These are phyloP conservation scores for Calamus simplicifolius DNA, from an alignment of 176 grass and related monocot genomes.

Conservation along the genomic window DNA sequence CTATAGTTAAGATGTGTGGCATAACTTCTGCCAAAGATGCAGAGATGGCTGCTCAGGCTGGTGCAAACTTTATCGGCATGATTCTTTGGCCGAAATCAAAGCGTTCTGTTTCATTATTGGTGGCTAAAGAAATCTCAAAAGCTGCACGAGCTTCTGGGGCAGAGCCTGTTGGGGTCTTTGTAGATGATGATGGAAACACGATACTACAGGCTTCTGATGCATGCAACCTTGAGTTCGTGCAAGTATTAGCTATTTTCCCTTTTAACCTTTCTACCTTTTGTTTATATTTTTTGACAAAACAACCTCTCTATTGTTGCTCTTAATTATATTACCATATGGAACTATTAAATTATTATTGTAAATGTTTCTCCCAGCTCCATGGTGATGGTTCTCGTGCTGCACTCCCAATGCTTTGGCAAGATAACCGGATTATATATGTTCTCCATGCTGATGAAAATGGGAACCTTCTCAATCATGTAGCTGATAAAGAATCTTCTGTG, in stretches of 20 bases:
- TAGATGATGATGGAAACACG: constrained; percentile 79
- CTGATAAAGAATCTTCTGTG: constrained; percentile 31
- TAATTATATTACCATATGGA: no score
- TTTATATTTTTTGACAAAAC: neutral
- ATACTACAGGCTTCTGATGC: constrained; percentile 52
- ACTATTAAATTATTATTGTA: no score
- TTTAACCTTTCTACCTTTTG: neutral
- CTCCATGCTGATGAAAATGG: constrained; percentile 67
- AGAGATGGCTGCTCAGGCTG: constrained; percentile 49
- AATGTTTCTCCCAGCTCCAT: constrained; percentile 47
- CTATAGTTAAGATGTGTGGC: constrained; percentile 87
- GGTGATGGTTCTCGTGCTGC: constrained; percentile 60
- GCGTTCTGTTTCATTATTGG: constrained; percentile 46
- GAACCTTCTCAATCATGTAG: constrained; percentile 52
- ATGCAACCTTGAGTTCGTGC: constrained; percentile 52
- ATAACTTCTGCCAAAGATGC: constrained; percentile 77
- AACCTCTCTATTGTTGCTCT: no score
- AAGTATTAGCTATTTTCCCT: constrained; percentile 34
- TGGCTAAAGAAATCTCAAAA: constrained; percentile 74
- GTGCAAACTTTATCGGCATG: constrained; percentile 82
- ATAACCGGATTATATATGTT: constrained; percentile 65
- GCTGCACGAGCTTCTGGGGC: constrained; percentile 46
- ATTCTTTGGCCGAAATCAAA: constrained; percentile 76
- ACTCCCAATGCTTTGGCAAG: constrained; percentile 37
- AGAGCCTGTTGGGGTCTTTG: constrained; percentile 82